Evolutionary conservation across 2,329 filamentous ascomycete species (phyloP).

Genomic region (Pseudocercospora cruenta): DNA sequence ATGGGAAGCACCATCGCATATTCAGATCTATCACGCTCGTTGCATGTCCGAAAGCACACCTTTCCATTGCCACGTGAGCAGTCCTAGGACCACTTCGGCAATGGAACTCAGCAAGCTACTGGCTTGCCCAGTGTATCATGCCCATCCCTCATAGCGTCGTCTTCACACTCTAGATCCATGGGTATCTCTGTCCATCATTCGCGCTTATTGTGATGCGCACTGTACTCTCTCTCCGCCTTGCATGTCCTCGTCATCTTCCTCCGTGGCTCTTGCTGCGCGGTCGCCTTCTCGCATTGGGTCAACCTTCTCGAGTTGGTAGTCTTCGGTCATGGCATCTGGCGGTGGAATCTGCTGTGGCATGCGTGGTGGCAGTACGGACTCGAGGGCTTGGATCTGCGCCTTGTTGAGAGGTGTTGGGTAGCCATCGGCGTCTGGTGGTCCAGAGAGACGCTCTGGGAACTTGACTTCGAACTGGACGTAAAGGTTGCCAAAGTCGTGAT

Average conservation of each 20-base stretch:
- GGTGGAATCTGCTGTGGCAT: conserved; percentile 69
- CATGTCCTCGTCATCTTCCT: conserved; percentile 68
- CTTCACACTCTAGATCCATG: conserved; percentile 11
- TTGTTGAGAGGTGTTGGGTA: conserved; percentile 53
- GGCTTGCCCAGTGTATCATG: conserved; percentile 12
- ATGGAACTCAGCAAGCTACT: background rate
- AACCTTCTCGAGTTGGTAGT: conserved; percentile 82
- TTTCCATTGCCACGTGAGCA: background rate
- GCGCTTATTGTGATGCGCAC: conserved; percentile 79
- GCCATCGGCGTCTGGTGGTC: conserved; percentile 45
- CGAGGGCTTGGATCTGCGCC: conserved; percentile 75
- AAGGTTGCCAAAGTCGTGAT: conserved; percentile 93
- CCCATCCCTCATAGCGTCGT: conserved; percentile 2
- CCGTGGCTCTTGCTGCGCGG: conserved; percentile 64
- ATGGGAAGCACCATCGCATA: conserved; percentile 10
- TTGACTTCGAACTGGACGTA: conserved; percentile 98
- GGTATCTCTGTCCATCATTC: conserved; percentile 15
- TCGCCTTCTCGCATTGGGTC: conserved; percentile 67
- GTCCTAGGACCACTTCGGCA: background rate
- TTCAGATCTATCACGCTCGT: conserved; percentile 7
- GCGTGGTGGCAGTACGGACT: conserved; percentile 79
- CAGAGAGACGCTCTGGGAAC: conserved; percentile 69
- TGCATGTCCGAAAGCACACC: background rate
- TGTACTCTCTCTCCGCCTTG: conserved; percentile 76
- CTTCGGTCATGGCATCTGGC: conserved; percentile 85